phyloP scores from a whole-genome alignment of 2,329 filamentous ascomycete species.

The Ilyonectria sp. region DNA sequence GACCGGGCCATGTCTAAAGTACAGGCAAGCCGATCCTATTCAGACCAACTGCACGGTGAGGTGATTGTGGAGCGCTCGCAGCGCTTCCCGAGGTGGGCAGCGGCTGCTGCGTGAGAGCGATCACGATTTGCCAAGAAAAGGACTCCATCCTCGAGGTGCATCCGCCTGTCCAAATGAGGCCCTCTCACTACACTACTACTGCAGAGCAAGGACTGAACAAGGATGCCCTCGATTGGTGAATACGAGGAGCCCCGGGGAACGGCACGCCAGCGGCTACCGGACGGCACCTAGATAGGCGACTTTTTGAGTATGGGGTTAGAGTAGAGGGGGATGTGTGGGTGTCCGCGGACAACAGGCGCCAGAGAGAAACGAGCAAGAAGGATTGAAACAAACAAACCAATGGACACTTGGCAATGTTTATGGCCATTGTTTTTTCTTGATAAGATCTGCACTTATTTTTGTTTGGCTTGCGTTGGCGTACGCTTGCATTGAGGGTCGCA shows the following conservation, averaged over 20 bases:
- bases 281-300: slow-evolving; percentile 25
- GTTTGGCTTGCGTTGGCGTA: slow-evolving; percentile 4
- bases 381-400: slow-evolving; percentile 15
- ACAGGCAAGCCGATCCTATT: slow-evolving; percentile 12
- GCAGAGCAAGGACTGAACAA: slow-evolving; percentile 17
- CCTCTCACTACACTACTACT: slow-evolving; percentile 20
- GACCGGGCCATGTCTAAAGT: slow-evolving; percentile 22
- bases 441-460: slow-evolving; percentile 15
- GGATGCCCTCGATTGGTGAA: slow-evolving; percentile 28
- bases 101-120: slow-evolving; percentile 15
- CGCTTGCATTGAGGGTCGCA: background rate
- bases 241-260: slow-evolving; percentile 31
- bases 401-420: slow-evolving; percentile 3
- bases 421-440: slow-evolving; percentile 14
- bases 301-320: slow-evolving; percentile 22
- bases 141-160: slow-evolving; percentile 23
- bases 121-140: background rate
- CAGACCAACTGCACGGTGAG: slow-evolving; percentile 17
- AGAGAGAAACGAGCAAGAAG: slow-evolving; percentile 11
- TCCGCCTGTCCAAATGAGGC: slow-evolving; percentile 21
- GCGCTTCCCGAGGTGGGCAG: slow-evolving; percentile 26
- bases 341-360: background rate
- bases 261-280: slow-evolving; percentile 24
- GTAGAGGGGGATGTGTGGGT: background rate
- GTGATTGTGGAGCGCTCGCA: slow-evolving; percentile 28